Conservation (phyloP, 139 green algal species). For the Coccomyxa sp. region DNA sequence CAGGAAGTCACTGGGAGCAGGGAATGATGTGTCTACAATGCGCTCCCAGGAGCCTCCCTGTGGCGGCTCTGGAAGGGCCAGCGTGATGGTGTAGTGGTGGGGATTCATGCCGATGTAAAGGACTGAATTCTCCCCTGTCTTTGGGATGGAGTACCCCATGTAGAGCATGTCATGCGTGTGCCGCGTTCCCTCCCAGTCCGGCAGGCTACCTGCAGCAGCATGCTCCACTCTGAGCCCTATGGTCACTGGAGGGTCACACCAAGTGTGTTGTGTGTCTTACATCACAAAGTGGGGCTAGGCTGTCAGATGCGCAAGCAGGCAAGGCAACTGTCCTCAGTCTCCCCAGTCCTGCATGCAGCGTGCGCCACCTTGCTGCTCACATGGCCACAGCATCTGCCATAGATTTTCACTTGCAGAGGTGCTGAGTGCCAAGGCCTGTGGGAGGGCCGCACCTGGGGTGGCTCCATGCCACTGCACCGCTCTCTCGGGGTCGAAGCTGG, state of each 20-base stretch:
- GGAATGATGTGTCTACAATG: slow-evolving; percentile 20
- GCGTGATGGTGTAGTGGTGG: slow-evolving; percentile 14
- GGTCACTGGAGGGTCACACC: too few species aligned
- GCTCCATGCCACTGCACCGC: slow-evolving; percentile 43
- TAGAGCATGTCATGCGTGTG: background rate
- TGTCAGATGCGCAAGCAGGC: too few species aligned
- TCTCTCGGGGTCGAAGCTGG: slow-evolving; percentile 27
- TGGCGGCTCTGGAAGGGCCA: slow-evolving; percentile 22
- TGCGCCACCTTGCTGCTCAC: background rate
- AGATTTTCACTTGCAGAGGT: background rate
- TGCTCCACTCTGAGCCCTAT: too few species aligned
- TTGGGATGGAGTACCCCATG: background rate
- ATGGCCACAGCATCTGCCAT: background rate
- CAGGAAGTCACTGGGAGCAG: background rate
- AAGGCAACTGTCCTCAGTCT: too few species aligned
- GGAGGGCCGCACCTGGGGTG: background rate
- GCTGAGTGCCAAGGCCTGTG: background rate
- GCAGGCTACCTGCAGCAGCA: slow-evolving; percentile 12
- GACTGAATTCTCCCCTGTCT: slow-evolving; percentile 10
- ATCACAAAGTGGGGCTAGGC: too few species aligned
- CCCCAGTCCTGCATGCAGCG: too few species aligned
- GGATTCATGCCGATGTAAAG: slow-evolving; percentile 51
- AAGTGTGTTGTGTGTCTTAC: too few species aligned
- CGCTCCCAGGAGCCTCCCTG: slow-evolving; percentile 10
- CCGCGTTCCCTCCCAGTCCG: slow-evolving; percentile 32